Percentiles rank a stretch among this genome's conserved stretches.
Conservation (phyloP, 176 grass and related monocot species). For the Aegilops longissima region DNA sequence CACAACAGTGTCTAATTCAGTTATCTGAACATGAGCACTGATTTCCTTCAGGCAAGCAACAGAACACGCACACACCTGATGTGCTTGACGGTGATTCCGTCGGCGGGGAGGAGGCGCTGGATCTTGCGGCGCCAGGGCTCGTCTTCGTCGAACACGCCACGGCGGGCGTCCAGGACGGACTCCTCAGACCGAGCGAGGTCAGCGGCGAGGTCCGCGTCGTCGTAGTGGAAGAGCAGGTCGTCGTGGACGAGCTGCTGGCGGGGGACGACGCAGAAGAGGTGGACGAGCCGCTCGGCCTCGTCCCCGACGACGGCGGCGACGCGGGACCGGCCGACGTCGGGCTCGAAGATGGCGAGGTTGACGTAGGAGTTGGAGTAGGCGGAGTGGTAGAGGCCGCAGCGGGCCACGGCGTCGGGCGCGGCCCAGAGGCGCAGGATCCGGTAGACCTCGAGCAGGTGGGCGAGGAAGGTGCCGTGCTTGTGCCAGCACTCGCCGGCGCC, state of each 20-base stretch:
- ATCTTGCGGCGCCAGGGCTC: constrained; percentile 70
- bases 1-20: no score
- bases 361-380: constrained; percentile 95
- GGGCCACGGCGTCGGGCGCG: constrained; percentile 51
- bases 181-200: constrained; percentile 45
- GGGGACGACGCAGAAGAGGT: constrained; percentile 92
- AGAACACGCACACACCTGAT: constrained; percentile 11
- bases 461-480: constrained; percentile 95
- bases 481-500: constrained; percentile 93
- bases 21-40: no score
- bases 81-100: constrained; percentile 62
- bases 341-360: constrained; percentile 91
- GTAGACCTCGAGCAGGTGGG: constrained; percentile 74
- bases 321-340: constrained; percentile 42
- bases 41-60: background rate
- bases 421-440: constrained; percentile 71
- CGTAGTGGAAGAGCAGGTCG: constrained; percentile 50
- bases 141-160: constrained; percentile 27
- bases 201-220: constrained; percentile 42
- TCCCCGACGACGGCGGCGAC: constrained; percentile 47
- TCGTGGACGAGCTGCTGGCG: constrained; percentile 57
- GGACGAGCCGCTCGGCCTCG: constrained; percentile 65
- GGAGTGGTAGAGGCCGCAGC: constrained; percentile 88
- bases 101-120: constrained; percentile 48
- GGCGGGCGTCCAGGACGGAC: constrained; percentile 42